Conservation (phyloP, 805 yeast genomes). For the Cyberlindnera maritima region DNA sequence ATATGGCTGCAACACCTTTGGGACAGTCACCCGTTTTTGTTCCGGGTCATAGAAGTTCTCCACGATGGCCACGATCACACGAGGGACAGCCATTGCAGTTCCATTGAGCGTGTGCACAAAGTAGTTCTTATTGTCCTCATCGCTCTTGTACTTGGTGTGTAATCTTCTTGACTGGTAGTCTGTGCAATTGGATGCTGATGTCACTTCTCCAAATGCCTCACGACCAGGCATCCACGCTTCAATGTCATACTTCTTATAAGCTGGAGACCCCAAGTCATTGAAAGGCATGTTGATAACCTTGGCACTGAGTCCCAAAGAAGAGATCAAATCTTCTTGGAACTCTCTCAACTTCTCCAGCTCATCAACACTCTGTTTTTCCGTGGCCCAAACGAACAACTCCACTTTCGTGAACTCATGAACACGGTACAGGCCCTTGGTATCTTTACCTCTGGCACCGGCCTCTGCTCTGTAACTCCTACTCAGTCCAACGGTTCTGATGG, state of each 20-base stretch:
- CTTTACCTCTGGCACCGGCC: slow-evolving; percentile 95
- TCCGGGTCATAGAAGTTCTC: slow-evolving; percentile 76
- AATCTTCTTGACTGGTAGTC: slow-evolving; percentile 88
- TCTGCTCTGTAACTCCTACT: slow-evolving; percentile 91
- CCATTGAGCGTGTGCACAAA: slow-evolving; percentile 88
- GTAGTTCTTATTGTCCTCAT: slow-evolving; percentile 32
- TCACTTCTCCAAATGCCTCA: slow-evolving; percentile 87
- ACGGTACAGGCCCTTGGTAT: slow-evolving; percentile 86
- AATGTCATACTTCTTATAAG: slow-evolving; percentile 84
- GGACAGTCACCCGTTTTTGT: slow-evolving; percentile 55
- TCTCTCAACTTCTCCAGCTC: slow-evolving; percentile 59
- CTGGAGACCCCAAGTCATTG: slow-evolving; percentile 91
- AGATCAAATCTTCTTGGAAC: slow-evolving; percentile 64
- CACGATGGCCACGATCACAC: slow-evolving; percentile 84
- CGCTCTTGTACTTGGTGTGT: slow-evolving; percentile 53
- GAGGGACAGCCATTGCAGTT: slow-evolving; percentile 93
- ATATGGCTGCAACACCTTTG: slow-evolving; percentile 61
- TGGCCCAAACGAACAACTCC: slow-evolving; percentile 79
- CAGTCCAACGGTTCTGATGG: slow-evolving; percentile 69
- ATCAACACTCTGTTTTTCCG: slow-evolving; percentile 39
- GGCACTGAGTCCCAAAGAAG: slow-evolving; percentile 72
- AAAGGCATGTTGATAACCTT: slow-evolving; percentile 86
- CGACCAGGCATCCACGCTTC: slow-evolving; percentile 99
- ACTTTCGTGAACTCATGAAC: slow-evolving; percentile 97
- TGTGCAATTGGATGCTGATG: slow-evolving; percentile 88